Evolutionary conservation across 2,329 filamentous ascomycete genomes (phyloP).

Genomic region (Pestalotiopsis sp.): DNA sequence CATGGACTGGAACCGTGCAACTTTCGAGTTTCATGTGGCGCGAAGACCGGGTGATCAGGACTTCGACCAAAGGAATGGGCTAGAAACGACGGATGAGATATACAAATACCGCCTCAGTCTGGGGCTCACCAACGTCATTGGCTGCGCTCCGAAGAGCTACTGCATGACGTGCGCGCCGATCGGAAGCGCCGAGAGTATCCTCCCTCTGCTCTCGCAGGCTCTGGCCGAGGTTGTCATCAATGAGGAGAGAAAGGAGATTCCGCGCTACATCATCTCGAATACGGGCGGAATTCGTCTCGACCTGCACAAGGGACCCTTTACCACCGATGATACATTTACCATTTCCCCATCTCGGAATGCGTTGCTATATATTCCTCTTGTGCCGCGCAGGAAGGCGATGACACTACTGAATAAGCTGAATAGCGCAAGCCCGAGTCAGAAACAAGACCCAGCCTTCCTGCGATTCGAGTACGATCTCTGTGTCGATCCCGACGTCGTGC

Average conservation of each 20-base stretch:
- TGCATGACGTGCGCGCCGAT: constrained; percentile 57
- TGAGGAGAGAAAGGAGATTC: constrained; percentile 41
- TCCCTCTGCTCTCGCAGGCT: constrained; percentile 49
- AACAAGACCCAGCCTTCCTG: constrained; percentile 31
- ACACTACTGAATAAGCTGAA: constrained; percentile 13
- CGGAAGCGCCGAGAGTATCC: constrained; percentile 51
- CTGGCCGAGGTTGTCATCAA: constrained; percentile 52
- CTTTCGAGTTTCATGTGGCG: constrained; percentile 61
- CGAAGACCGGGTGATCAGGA: constrained; percentile 39
- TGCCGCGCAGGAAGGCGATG: constrained; percentile 45
- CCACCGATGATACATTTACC: constrained; percentile 50
- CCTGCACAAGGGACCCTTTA: constrained; percentile 61
- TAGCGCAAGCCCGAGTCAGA: constrained; percentile 22
- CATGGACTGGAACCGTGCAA: constrained; percentile 65
- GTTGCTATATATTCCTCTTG: constrained; percentile 52
- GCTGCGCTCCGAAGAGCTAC: constrained; percentile 59
- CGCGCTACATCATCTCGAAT: constrained; percentile 59
- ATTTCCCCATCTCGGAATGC: constrained; percentile 52
- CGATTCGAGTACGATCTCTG: constrained; percentile 40
- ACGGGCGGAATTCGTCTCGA: constrained; percentile 62
- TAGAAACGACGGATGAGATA: neutral
- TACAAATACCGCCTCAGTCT: constrained; percentile 45
- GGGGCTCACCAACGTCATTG: constrained; percentile 55
- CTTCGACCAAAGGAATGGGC: constrained; percentile 43
- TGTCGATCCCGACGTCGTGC: constrained; percentile 40